A percentile compares a stretch with the other conserved stretches of the same genome.
phyloP scores from a whole-genome alignment of 192 early-diverging fungal genomes.

The Globomyces pollinis-pini region DNA sequence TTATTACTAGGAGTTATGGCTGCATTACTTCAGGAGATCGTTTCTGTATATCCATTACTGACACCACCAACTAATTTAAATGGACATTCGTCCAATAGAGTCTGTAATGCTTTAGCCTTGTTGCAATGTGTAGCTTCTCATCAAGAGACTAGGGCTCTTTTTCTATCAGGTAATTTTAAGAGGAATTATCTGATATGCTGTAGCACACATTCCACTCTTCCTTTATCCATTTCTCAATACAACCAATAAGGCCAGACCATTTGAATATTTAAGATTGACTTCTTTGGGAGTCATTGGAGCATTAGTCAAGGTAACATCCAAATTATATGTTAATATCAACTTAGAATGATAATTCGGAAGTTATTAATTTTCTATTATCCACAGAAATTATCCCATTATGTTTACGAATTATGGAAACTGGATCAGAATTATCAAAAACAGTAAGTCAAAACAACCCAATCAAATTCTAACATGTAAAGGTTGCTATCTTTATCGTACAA shows the following conservation, averaged over 20 bases:
- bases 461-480: slow-evolving; percentile 4
- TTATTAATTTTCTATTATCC: slow-evolving; percentile 88
- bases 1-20: slow-evolving; percentile 75
- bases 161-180: slow-evolving; percentile 64
- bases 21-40: slow-evolving; percentile 91
- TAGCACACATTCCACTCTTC: slow-evolving; percentile 92
- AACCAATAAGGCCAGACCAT: slow-evolving; percentile 86
- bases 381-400: slow-evolving; percentile 98
- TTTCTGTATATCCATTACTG: slow-evolving; percentile 87
- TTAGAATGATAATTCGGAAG: slow-evolving; percentile 94
- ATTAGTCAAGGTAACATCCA: slow-evolving; percentile 90
- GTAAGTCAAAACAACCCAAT: no score
- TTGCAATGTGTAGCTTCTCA: slow-evolving; percentile 95
- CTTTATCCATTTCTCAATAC: slow-evolving; percentile 98
- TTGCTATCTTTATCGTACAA: slow-evolving; percentile 99
- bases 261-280: slow-evolving; percentile 92
- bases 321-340: slow-evolving; percentile 23
- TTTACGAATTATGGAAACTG: slow-evolving; percentile 98
- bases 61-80: slow-evolving; percentile 81
- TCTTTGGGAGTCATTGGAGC: slow-evolving; percentile 94
- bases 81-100: slow-evolving; percentile 84
- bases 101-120: slow-evolving; percentile 91
- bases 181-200: no score
- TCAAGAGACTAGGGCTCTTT: slow-evolving; percentile 76
- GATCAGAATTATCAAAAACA: slow-evolving; percentile 92